Evolutionary conservation across 2,329 filamentous ascomycete species (phyloP).

Genomic region (Penicillium paneum): DNA sequence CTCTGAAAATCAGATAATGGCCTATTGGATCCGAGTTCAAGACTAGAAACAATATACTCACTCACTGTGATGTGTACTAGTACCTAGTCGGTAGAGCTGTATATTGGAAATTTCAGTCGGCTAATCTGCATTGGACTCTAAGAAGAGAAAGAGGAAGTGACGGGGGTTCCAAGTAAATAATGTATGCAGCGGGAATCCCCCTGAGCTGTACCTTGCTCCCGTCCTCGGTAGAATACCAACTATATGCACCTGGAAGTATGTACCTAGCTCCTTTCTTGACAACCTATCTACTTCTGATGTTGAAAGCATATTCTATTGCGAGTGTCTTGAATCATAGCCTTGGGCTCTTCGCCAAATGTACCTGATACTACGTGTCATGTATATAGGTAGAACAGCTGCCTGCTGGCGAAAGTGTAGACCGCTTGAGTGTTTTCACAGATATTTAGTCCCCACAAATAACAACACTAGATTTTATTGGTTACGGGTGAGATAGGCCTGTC

Average conservation of each 20-base stretch:
- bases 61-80: neutral
- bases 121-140: neutral
- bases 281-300: neutral
- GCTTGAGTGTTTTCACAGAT: neutral
- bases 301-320: neutral
- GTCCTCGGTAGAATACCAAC: neutral
- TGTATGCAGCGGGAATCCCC: neutral
- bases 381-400: neutral
- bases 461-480: neutral
- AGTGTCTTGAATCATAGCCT: neutral
- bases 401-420: neutral
- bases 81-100: neutral
- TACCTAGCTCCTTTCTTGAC: neutral
- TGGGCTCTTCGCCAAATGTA: neutral
- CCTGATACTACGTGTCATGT: neutral
- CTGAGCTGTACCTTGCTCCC: neutral
- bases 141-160: neutral
- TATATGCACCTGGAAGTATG: neutral
- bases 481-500: neutral
- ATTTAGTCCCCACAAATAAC: neutral
- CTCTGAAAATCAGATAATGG: neutral
- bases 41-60: neutral
- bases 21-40: constrained; percentile 1
- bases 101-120: neutral
- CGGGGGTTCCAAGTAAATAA: neutral